phyloP scores from a whole-genome alignment of 306 rosid genomes.

The Pyrus communis region DNA sequence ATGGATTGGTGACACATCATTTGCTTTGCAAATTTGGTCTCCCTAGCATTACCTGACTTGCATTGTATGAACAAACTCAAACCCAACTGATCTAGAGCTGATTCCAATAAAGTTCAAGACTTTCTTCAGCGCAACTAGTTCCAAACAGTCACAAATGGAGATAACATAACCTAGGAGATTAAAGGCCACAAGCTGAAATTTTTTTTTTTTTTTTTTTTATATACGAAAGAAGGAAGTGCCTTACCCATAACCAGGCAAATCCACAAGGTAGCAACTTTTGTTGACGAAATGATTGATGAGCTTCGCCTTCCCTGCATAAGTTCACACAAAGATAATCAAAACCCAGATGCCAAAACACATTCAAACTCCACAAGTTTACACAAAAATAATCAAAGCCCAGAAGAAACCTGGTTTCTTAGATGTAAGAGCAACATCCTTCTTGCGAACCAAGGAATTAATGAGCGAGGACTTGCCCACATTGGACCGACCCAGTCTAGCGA shows the following conservation, averaged over 20 bases:
- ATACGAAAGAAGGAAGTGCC: background rate
- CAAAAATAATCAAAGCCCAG: background rate
- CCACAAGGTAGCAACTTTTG: constrained; percentile 87
- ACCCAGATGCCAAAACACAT: too few species aligned
- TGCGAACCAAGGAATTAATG: constrained; percentile 74
- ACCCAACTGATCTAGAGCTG: background rate
- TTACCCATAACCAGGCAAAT: constrained; percentile 96
- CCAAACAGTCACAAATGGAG: background rate
- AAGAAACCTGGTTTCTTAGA: constrained; percentile 86
- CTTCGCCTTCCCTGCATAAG: constrained; percentile 71
- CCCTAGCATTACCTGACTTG: background rate
- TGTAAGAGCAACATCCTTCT: constrained; percentile 85
- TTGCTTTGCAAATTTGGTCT: too few species aligned
- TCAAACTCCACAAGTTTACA: too few species aligned
- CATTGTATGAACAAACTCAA: background rate
- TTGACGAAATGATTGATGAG: constrained; percentile 92
- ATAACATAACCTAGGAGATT: background rate
- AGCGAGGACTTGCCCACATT: constrained; percentile 95
- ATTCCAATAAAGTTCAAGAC: background rate
- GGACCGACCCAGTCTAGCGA: constrained; percentile 84
- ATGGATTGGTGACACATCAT: too few species aligned
- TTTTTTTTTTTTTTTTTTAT: too few species aligned
- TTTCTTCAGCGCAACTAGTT: background rate
- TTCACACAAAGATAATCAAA: background rate
- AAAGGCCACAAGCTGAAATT: background rate